Percentiles rank a stretch among this genome's conserved stretches.
phyloP scores from a whole-genome alignment of 495 filamentous ascomycete species.

The Aspergillus olivimuriae region DNA sequence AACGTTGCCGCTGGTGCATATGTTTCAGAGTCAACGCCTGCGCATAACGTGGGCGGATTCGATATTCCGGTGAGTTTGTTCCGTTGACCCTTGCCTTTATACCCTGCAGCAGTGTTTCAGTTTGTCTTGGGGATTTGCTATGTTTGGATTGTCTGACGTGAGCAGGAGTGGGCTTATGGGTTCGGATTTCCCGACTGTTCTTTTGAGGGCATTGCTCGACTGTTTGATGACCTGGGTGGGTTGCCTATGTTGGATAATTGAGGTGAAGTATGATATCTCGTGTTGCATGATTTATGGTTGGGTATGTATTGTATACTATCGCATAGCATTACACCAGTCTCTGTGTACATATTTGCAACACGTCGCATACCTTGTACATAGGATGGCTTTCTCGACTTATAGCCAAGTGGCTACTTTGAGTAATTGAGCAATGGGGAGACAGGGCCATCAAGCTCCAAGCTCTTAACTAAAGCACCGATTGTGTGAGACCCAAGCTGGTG shows the following conservation, averaged over 20 bases:
- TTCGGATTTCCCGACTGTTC: conserved; percentile 39
- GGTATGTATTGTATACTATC: too few species aligned
- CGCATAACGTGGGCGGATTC: conserved; percentile 16
- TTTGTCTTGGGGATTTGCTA: not conserved
- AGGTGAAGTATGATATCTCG: too few species aligned
- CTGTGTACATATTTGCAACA: not conserved
- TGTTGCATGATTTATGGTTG: too few species aligned
- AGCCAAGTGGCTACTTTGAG: too few species aligned
- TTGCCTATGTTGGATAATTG: conserved; percentile 30
- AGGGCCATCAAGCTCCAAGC: too few species aligned
- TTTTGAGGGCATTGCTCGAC: conserved; percentile 32
- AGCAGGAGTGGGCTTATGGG: conserved; percentile 34
- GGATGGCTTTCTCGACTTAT: too few species aligned
- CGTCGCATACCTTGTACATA: too few species aligned
- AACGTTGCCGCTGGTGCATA: not conserved
- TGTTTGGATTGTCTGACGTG: not conserved
- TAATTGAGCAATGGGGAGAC: too few species aligned
- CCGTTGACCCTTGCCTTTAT: not conserved
- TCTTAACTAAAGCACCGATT: too few species aligned
- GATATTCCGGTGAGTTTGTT: conserved; percentile 24
- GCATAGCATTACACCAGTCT: not conserved
- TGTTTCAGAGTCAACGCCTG: conserved; percentile 8
- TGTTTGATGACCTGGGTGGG: conserved; percentile 34
- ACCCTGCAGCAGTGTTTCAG: not conserved
- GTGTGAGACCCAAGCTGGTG: too few species aligned